A percentile compares a stretch with the other conserved stretches of the same genome.
Conservation (phyloP, 2,329 filamentous ascomycete genomes). For the Tolypocladium tropicale region DNA sequence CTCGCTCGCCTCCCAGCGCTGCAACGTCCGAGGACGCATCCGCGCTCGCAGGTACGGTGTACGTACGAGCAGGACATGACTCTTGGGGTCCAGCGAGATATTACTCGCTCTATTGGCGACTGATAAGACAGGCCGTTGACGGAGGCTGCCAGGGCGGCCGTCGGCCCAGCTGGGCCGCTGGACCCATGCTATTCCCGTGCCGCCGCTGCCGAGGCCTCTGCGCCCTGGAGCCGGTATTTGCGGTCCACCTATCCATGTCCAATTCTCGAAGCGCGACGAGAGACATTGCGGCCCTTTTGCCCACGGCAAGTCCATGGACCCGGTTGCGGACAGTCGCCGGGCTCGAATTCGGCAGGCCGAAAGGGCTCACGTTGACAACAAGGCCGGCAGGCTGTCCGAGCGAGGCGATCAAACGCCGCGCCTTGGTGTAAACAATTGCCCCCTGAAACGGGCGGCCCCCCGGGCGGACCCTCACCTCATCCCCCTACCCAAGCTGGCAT, state of each 20-base stretch:
- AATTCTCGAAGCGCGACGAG: background rate
- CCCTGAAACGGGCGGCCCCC: background rate
- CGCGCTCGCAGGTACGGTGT: too few relatives aligned
- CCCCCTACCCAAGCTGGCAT: too few relatives aligned
- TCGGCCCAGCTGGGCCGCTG: background rate
- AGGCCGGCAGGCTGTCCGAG: background rate
- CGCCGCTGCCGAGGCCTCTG: conserved; percentile 1
- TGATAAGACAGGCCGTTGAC: background rate
- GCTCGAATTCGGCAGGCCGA: background rate
- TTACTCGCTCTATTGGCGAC: background rate
- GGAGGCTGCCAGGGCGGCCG: background rate
- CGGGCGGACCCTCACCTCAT: too few relatives aligned
- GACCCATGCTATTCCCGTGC: background rate
- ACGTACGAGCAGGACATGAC: background rate
- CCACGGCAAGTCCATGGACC: background rate
- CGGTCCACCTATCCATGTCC: background rate
- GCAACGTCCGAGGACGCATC: background rate
- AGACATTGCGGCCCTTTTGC: background rate
- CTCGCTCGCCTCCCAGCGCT: background rate
- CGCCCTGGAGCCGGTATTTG: background rate
- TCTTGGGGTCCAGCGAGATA: background rate
- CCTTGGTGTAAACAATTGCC: background rate
- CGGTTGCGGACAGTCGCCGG: background rate
- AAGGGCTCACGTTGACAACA: background rate
- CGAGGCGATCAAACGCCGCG: background rate